Conservation (phyloP, 2,329 filamentous ascomycete genomes). For the Arthroderma sp. region DNA sequence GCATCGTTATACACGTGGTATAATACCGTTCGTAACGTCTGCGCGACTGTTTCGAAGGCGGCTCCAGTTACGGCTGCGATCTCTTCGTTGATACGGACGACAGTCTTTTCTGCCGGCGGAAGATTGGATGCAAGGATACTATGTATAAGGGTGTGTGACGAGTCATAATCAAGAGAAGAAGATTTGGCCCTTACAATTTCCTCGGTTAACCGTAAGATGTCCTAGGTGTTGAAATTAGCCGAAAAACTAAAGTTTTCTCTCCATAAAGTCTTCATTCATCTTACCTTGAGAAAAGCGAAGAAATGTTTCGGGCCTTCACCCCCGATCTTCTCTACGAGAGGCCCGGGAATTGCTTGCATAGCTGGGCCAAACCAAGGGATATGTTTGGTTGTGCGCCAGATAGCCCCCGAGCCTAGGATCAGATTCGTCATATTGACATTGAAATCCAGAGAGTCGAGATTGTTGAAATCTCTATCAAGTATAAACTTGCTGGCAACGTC, state of each 20-base stretch:
- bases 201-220: too few relatives aligned
- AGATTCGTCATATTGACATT: constrained; percentile 2
- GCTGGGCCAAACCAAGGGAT: constrained; percentile 9
- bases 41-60: constrained; percentile 4
- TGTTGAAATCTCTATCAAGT: constrained; percentile 9
- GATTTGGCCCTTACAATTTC: too few relatives aligned
- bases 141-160: background rate
- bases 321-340: constrained; percentile 1
- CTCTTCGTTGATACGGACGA: constrained; percentile 5
- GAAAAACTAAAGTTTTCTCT: too few relatives aligned
- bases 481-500: constrained; percentile 11
- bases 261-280: background rate
- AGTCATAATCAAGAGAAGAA: too few relatives aligned
- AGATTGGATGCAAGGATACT: background rate
- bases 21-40: background rate
- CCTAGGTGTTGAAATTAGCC: too few relatives aligned
- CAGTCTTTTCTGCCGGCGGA: constrained; percentile 3
- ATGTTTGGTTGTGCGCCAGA: constrained; percentile 15
- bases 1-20: background rate
- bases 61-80: constrained; percentile 2
- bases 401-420: background rate
- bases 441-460: constrained; percentile 12
- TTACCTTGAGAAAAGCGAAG: background rate
- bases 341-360: constrained; percentile 11
- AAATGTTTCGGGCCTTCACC: background rate